phyloP scores from a whole-genome alignment of 345 rosid species.

The Linum tenue region DNA sequence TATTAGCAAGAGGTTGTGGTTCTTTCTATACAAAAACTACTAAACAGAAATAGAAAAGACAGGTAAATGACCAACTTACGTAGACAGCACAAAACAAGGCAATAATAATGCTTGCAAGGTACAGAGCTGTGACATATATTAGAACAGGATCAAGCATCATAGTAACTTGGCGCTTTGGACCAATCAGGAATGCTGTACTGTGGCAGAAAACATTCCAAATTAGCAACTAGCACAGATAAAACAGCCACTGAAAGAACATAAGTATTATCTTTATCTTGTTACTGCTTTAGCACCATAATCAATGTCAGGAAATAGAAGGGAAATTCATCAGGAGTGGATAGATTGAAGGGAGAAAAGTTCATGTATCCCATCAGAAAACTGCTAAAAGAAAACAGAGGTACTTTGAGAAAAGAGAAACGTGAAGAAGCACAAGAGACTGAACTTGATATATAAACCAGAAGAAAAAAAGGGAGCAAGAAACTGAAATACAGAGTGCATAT shows the following conservation, averaged over 20 bases:
- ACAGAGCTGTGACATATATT: conserved; percentile 85
- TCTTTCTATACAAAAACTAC: conserved; percentile 1
- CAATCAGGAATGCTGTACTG: conserved; percentile 96
- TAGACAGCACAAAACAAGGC: conserved; percentile 92
- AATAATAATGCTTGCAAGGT: conserved; percentile 74
- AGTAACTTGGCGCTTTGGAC: conserved; percentile 82
- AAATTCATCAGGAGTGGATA: background rate
- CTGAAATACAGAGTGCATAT: no score
- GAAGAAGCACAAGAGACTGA: no score
- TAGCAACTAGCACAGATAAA: conserved; percentile 21
- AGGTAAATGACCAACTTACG: conserved; percentile 36
- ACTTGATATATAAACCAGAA: background rate
- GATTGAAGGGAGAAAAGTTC: no score
- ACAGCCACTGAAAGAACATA: conserved; percentile 3
- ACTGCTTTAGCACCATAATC: background rate
- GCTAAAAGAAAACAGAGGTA: no score
- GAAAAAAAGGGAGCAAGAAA: background rate
- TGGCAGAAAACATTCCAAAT: conserved; percentile 36
- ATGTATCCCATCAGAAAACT: no score
- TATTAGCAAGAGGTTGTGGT: background rate
- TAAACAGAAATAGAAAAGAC: background rate
- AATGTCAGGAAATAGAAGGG: background rate
- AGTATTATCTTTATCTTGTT: background rate
- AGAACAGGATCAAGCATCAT: conserved; percentile 99
- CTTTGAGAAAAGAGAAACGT: no score